A percentile compares a stretch with the other conserved stretches of the same genome.
These are phyloP conservation scores for Dioszegia aurantiaca DNA, from an alignment of 768 basidiomycete species.

Conservation along the genomic window DNA sequence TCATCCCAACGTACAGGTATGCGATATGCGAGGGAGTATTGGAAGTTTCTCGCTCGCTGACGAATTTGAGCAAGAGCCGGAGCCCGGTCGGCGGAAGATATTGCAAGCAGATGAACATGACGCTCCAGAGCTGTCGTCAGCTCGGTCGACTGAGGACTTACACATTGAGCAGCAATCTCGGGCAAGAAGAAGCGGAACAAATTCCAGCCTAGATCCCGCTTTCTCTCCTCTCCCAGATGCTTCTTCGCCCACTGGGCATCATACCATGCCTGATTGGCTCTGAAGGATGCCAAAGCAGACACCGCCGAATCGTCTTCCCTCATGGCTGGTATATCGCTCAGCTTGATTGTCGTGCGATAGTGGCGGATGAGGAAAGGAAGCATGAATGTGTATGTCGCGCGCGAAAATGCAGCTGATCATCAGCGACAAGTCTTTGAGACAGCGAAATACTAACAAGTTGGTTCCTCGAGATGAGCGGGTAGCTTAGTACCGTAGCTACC, in stretches of 20 bases:
- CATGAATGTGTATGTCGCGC: conserved; percentile 44
- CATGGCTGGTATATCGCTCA: conserved; percentile 46
- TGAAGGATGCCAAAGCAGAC: conserved; percentile 36
- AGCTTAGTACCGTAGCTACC: conserved; percentile 32
- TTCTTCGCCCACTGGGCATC: conserved; percentile 27
- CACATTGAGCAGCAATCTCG: conserved; percentile 32
- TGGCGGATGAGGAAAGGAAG: conserved; percentile 45
- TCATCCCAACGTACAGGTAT: conserved; percentile 52
- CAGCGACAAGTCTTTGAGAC: neutral
- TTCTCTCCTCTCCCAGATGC: conserved; percentile 25
- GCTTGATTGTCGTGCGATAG: conserved; percentile 34
- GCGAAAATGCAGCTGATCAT: conserved; percentile 35
- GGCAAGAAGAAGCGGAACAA: conserved; percentile 40
- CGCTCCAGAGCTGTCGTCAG: conserved; percentile 32
- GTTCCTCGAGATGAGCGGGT: conserved; percentile 41
- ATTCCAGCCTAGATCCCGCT: conserved; percentile 34
- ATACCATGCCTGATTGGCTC: conserved; percentile 31
- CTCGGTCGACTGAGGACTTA: conserved; percentile 18
- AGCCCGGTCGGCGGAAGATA: conserved; percentile 54
- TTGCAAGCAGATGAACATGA: conserved; percentile 46
- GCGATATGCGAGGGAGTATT: conserved; percentile 51
- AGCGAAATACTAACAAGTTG: conserved; percentile 31
- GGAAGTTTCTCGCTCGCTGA: conserved; percentile 45
- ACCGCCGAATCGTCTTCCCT: conserved; percentile 48
- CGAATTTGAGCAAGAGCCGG: conserved; percentile 50